Percentiles rank a stretch among this genome's conserved stretches.
Conservation (phyloP, 768 basidiomycete species). For the Macrolepiota albuminosa region DNA sequence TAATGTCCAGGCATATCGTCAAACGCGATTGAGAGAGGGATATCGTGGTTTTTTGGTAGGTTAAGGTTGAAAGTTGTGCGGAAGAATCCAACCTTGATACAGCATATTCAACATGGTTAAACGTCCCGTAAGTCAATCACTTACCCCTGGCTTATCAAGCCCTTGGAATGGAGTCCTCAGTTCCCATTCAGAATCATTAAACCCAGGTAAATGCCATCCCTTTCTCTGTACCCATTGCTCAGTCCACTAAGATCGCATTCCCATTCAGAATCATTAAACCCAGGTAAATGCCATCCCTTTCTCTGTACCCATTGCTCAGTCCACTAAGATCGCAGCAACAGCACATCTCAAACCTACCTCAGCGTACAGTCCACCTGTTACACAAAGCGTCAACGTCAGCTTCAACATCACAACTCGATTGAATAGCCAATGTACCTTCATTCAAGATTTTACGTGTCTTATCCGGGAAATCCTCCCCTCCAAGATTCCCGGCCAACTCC, state of each 20-base stretch:
- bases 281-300: slow-evolving; percentile 16
- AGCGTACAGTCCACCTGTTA: slow-evolving; percentile 13
- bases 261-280: slow-evolving; percentile 15
- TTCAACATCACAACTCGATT: neutral
- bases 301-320: neutral
- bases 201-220: slow-evolving; percentile 16
- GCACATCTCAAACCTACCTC: slow-evolving; percentile 4
- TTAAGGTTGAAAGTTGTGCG: slow-evolving; percentile 12
- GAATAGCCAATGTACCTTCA: slow-evolving; percentile 7
- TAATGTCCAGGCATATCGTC: slow-evolving; percentile 9
- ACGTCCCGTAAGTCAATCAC: neutral
- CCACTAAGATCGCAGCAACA: neutral
- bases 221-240: slow-evolving; percentile 2
- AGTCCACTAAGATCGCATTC: neutral
- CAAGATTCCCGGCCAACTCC: slow-evolving; percentile 13
- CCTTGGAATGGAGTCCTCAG: slow-evolving; percentile 13
- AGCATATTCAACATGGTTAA: neutral
- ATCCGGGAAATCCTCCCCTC: slow-evolving; percentile 14
- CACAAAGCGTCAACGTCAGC: neutral
- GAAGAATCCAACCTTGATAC: slow-evolving; percentile 15
- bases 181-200: slow-evolving; percentile 15
- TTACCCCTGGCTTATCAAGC: slow-evolving; percentile 12
- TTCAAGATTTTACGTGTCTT: slow-evolving; percentile 15
- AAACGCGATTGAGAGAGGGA: slow-evolving; percentile 12
- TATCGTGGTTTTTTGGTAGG: slow-evolving; percentile 9